phyloP scores from a whole-genome alignment of 2,329 filamentous ascomycete species.

The Endothia cerciana region DNA sequence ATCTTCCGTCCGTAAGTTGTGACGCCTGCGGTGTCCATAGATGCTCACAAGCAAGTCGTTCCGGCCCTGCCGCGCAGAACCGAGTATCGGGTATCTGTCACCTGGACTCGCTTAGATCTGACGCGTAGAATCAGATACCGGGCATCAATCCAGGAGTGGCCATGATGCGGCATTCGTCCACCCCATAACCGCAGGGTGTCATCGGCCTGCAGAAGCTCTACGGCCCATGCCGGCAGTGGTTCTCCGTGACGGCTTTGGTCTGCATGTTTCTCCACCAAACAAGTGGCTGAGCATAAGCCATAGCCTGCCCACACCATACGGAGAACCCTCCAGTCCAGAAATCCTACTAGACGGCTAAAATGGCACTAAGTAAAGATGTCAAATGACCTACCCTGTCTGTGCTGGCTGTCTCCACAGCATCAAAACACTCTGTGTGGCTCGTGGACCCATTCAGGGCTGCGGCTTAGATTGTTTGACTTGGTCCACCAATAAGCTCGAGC shows the following conservation, averaged over 20 bases:
- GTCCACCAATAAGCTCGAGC: slow-evolving; percentile 11
- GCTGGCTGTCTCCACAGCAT: background rate
- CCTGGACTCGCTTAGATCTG: slow-evolving; percentile 1
- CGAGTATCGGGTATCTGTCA: background rate
- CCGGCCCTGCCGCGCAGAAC: background rate
- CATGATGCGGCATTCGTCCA: background rate
- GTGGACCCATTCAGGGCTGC: background rate
- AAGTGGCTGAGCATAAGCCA: background rate
- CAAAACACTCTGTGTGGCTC: background rate
- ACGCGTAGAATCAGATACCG: background rate
- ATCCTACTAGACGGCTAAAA: background rate
- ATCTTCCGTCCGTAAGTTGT: background rate
- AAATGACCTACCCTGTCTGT: background rate
- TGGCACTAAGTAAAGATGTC: background rate
- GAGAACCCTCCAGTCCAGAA: background rate
- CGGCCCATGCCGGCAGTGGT: slow-evolving; percentile 2
- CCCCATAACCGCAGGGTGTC: background rate
- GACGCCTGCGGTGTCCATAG: background rate
- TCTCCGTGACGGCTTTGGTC: slow-evolving; percentile 4
- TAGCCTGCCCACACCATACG: background rate
- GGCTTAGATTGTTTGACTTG: background rate
- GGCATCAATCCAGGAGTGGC: background rate
- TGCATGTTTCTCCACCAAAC: slow-evolving; percentile 18
- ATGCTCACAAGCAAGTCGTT: background rate
- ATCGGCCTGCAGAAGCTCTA: background rate